Conservation (phyloP, 1,284 basidiomycete species). For the Heterobasidion annosum region DNA sequence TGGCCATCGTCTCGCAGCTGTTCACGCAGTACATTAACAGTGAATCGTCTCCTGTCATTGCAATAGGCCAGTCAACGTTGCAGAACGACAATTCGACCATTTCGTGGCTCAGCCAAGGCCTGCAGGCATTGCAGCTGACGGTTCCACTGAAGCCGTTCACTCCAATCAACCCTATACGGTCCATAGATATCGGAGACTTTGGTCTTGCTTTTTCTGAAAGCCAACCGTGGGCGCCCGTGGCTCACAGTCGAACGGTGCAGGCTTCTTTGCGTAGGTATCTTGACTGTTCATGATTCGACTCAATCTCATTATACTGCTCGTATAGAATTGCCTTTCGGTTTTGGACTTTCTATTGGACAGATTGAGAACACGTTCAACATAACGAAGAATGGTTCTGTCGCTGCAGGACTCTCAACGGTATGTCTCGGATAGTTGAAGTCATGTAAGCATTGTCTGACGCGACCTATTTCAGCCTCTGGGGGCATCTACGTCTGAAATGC, state of each 20-base stretch:
- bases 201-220: constrained; percentile 47
- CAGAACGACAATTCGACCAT: constrained; percentile 47
- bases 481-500: constrained; percentile 48
- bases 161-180: constrained; percentile 59
- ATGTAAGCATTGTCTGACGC: constrained; percentile 8
- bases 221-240: constrained; percentile 51
- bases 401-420: constrained; percentile 52
- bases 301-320: background rate
- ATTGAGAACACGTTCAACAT: constrained; percentile 65
- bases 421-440: constrained; percentile 8
- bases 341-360: constrained; percentile 51
- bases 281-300: background rate
- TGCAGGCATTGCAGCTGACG: constrained; percentile 44
- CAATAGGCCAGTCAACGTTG: constrained; percentile 48
- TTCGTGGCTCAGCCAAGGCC: constrained; percentile 61
- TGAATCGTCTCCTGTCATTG: constrained; percentile 48
- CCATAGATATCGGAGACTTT: constrained; percentile 58
- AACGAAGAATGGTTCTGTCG: constrained; percentile 36
- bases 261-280: constrained; percentile 41
- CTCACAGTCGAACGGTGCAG: constrained; percentile 49
- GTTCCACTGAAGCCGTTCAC: constrained; percentile 49
- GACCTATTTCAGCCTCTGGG: constrained; percentile 38
- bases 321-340: constrained; percentile 71
- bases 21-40: constrained; percentile 75
- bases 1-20: constrained; percentile 49